These are phyloP conservation scores for Aspergillus aculeatus DNA, from an alignment of 2,329 filamentous ascomycete genomes.

Conservation along the genomic window DNA sequence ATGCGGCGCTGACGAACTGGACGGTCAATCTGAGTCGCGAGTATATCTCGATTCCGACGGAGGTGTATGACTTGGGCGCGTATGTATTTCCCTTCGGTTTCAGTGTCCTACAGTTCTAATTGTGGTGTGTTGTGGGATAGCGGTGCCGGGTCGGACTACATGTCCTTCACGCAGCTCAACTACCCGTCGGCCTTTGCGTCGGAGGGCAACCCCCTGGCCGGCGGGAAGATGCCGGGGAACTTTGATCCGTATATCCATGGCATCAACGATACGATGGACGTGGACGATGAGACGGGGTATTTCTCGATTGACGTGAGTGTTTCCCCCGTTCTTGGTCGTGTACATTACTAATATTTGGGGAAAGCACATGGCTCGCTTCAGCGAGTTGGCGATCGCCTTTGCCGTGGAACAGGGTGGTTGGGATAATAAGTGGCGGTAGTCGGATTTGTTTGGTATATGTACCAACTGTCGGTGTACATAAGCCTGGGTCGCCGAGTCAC, in stretches of 20 bases:
- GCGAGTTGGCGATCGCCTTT: slow-evolving; percentile 1
- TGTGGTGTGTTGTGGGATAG: background rate
- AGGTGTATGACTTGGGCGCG: slow-evolving; percentile 1
- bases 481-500: too few relatives aligned
- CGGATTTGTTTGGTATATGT: too few relatives aligned
- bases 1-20: slow-evolving; percentile 3
- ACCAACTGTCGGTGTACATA: too few relatives aligned
- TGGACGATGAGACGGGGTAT: slow-evolving; percentile 2
- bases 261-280: background rate
- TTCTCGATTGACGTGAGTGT: slow-evolving; percentile 3
- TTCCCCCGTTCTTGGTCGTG: too few relatives aligned
- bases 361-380: slow-evolving; percentile 5
- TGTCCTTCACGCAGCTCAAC: slow-evolving; percentile 5
- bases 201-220: slow-evolving; percentile 1
- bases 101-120: background rate
- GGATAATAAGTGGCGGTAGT: slow-evolving; percentile 1
- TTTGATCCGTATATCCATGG: slow-evolving; percentile 3
- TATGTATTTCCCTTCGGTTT: background rate
- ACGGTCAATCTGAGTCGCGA: background rate
- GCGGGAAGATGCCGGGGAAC: background rate
- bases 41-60: slow-evolving; percentile 3
- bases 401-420: slow-evolving; percentile 2
- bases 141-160: slow-evolving; percentile 3
- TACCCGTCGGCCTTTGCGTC: slow-evolving; percentile 5
- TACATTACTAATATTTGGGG: background rate